Conservation (phyloP, 805 yeast species). For the Kluyveromyces lactis region DNA sequence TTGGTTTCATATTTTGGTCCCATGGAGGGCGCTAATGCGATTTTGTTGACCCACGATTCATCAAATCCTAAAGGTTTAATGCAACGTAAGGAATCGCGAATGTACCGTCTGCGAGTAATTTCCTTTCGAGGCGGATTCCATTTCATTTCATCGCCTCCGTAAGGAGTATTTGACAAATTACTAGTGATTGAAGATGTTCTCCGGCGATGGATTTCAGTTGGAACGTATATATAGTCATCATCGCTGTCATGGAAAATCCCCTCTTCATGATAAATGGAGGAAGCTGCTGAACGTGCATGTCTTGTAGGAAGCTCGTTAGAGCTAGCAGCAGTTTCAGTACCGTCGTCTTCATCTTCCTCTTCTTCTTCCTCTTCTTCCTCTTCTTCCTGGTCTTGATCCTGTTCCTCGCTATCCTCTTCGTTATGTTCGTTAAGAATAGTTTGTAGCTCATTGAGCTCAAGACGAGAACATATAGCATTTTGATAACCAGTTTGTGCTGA, state of each 20-base stretch:
- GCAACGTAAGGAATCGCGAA: conserved; percentile 48
- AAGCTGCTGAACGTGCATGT: conserved; percentile 5
- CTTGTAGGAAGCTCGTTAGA: conserved; percentile 9
- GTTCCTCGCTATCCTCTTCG: conserved; percentile 14
- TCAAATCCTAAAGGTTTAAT: conserved; percentile 44
- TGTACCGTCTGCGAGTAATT: conserved; percentile 32
- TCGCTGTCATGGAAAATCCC: conserved; percentile 22
- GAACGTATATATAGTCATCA: conserved; percentile 18
- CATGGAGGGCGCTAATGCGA: conserved; percentile 28
- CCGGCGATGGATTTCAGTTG: conserved; percentile 9
- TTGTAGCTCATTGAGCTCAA: conserved; percentile 56
- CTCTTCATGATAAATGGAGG: conserved; percentile 22
- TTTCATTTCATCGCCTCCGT: conserved; percentile 28
- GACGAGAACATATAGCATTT: conserved; percentile 46
- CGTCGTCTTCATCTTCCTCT: conserved; percentile 11
- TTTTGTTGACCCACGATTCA: conserved; percentile 46
- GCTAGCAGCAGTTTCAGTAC: conserved; percentile 11
- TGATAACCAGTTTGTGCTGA: conserved; percentile 7
- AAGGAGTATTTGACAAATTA: conserved; percentile 17
- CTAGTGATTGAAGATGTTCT: conserved; percentile 21
- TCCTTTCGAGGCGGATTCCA: conserved; percentile 42
- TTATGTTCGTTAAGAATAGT: conserved; percentile 17
- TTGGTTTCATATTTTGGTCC: conserved; percentile 20
- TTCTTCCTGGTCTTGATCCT: conserved; percentile 12
- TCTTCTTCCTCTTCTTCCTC: conserved; percentile 16